Base-by-base conservation (phyloP, 2,329 filamentous ascomycete genomes). In the Xylariaceae sp. region DNA sequence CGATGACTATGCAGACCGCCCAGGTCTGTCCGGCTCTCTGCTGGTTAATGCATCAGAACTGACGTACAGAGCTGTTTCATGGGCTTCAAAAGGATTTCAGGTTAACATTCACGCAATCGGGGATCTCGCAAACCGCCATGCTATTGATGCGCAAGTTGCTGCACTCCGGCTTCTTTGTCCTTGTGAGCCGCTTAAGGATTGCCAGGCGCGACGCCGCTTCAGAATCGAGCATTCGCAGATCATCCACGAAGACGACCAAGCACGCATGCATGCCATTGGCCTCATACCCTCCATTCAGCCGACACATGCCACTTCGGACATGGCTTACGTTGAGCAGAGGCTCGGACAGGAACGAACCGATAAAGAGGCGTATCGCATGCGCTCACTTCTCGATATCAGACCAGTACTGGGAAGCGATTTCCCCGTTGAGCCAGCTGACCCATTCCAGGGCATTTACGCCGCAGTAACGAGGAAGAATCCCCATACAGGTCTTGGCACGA, bases 71-170 rank as follows among this genome's bases (percentile, higher is more conserved):
- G 77, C 85, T 2, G 74, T 73, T 9, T 71, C 80, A 34, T 90
- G 87, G 87, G 80, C 85, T 13, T 72, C 73, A 1, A 78, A 77
- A 41, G 84, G 83, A 10, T 89, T 80, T 66, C 87, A 89, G 68
- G 85, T 89, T 58, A 88, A 87, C 67, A 87, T 89, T 61, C 87
- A 89, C 70, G 87, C 86, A 52, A 89, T 89, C 59, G 87, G 87
- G 7, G 87, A 90, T 70, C 76, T 83, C 3, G 87, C 87, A 13
- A 88, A 88, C 68, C 80, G 86, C 30, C 76, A 83, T 37, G 84
- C 85, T 58, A 73, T 89, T 50, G 81, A 88, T 64, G 85, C 86
- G 7, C 80, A 89, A 55, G 78, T 83, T 51, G 75, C 77, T 5
- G 82, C 83, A 8, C 77, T 88, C 3, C 71, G 74, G n/a, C 68